phyloP scores from a whole-genome alignment of 2,329 filamentous ascomycete species.

The Xylariomycetidae sp. region DNA sequence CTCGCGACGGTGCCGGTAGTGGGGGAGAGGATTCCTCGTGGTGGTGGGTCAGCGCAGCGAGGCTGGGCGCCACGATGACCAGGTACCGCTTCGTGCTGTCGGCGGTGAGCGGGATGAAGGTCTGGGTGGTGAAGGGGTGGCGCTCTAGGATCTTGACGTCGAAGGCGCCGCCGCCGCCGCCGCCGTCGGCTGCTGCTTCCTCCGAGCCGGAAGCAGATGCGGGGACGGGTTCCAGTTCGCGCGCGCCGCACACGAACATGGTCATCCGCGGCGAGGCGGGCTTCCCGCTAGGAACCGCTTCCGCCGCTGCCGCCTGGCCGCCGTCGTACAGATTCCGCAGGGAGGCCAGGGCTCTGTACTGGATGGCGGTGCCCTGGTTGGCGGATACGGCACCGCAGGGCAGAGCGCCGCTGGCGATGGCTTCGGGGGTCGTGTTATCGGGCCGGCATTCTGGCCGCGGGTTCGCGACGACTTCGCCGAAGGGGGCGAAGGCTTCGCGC shows the following conservation, averaged over 20 bases:
- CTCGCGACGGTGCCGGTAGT: conserved; percentile 25
- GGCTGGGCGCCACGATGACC: conserved; percentile 77
- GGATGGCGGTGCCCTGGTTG: conserved; percentile 87
- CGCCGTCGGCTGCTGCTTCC: conserved; percentile 6
- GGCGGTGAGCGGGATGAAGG: conserved; percentile 70
- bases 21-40: conserved; percentile 33
- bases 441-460: conserved; percentile 56
- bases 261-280: conserved; percentile 65
- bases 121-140: conserved; percentile 92
- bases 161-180: conserved; percentile 41
- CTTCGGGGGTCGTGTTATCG: conserved; percentile 21
- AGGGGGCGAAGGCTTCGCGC: conserved; percentile 64
- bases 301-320: background rate
- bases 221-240: conserved; percentile 30
- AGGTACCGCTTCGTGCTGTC: conserved; percentile 58
- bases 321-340: conserved; percentile 64
- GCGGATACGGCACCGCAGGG: conserved; percentile 52
- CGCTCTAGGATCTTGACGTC: conserved; percentile 74
- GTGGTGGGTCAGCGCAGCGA: conserved; percentile 48
- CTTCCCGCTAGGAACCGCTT: conserved; percentile 52
- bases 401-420: conserved; percentile 18
- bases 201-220: background rate
- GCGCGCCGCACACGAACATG: conserved; percentile 81
- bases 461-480: conserved; percentile 79
- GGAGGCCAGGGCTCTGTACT: conserved; percentile 76